Conservation (phyloP, 2,329 filamentous ascomycete genomes). For the Cladosporium sp. region DNA sequence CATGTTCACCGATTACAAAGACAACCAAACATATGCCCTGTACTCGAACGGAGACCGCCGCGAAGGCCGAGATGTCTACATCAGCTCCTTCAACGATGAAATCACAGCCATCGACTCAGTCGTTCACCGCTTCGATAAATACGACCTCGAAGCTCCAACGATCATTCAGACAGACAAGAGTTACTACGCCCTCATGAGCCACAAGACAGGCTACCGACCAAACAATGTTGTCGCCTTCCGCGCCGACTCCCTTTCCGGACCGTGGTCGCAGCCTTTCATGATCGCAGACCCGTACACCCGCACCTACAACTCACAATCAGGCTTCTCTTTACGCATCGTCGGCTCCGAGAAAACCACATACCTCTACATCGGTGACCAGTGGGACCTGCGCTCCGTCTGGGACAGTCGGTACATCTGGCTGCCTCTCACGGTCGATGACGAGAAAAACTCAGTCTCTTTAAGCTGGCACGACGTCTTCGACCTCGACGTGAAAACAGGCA, state of each 20-base stretch:
- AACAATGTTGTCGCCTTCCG: conserved; percentile 54
- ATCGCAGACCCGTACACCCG: conserved; percentile 54
- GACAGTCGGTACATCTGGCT: conserved; percentile 56
- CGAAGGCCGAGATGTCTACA: conserved; percentile 54
- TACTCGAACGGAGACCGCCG: conserved; percentile 56
- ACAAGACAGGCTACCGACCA: conserved; percentile 56
- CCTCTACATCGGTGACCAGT: conserved; percentile 65
- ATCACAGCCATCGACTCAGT: conserved; percentile 49
- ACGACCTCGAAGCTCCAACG: conserved; percentile 56
- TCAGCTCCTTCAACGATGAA: conserved; percentile 51
- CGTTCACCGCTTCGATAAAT: conserved; percentile 54
- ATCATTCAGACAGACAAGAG: conserved; percentile 57
- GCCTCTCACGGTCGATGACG: conserved; percentile 49
- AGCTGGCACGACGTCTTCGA: conserved; percentile 56
- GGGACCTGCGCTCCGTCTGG: conserved; percentile 50
- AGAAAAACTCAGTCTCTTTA: conserved; percentile 43
- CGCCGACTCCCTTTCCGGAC: conserved; percentile 51
- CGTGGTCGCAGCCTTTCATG: conserved; percentile 58
- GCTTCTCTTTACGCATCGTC: conserved; percentile 50
- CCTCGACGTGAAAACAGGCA: conserved; percentile 48
- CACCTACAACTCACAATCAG: conserved; percentile 58
- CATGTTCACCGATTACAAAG: conserved; percentile 56
- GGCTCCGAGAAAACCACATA: conserved; percentile 32
- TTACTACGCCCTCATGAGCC: conserved; percentile 58
- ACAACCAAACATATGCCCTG: conserved; percentile 51